Evolutionary conservation across 1,139 yeast genomes (phyloP).

Genomic region (Kodamaea sp.): DNA sequence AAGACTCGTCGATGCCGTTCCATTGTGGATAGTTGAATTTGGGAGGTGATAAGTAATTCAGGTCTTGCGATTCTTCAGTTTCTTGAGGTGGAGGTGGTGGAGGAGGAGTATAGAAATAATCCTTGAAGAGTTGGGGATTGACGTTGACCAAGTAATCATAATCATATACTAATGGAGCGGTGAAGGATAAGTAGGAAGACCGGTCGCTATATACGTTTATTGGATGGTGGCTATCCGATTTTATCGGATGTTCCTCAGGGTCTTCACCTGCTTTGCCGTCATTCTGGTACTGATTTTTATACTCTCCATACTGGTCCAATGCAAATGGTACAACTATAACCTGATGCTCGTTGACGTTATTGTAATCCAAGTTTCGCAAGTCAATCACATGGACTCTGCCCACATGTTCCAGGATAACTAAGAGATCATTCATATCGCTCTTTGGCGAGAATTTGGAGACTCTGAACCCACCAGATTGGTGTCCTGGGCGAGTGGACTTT

Average conservation of each 20-base stretch:
- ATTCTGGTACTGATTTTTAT: slow-evolving; percentile 13
- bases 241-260: background rate
- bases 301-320: slow-evolving; percentile 42
- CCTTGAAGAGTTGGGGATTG: slow-evolving; percentile 43
- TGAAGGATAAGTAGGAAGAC: slow-evolving; percentile 16
- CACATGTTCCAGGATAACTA: slow-evolving; percentile 79
- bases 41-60: slow-evolving; percentile 18
- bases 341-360: slow-evolving; percentile 55
- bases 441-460: slow-evolving; percentile 63
- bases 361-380: slow-evolving; percentile 56
- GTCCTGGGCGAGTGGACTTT: slow-evolving; percentile 61
- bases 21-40: slow-evolving; percentile 28
- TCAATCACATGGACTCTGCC: slow-evolving; percentile 86
- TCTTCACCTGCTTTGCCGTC: background rate
- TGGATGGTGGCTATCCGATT: slow-evolving; percentile 7
- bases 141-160: slow-evolving; percentile 41
- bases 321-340: slow-evolving; percentile 60
- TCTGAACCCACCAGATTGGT: slow-evolving; percentile 61
- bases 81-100: slow-evolving; percentile 12
- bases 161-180: slow-evolving; percentile 49
- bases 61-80: slow-evolving; percentile 1
- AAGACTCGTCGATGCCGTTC: slow-evolving; percentile 10
- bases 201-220: slow-evolving; percentile 15
- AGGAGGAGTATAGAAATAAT: slow-evolving; percentile 35
- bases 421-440: slow-evolving; percentile 69